Percentiles rank a stretch among this genome's conserved stretches.
Conservation (phyloP, 192 early-diverging fungal genomes). For the Chytriomyces confervae region DNA sequence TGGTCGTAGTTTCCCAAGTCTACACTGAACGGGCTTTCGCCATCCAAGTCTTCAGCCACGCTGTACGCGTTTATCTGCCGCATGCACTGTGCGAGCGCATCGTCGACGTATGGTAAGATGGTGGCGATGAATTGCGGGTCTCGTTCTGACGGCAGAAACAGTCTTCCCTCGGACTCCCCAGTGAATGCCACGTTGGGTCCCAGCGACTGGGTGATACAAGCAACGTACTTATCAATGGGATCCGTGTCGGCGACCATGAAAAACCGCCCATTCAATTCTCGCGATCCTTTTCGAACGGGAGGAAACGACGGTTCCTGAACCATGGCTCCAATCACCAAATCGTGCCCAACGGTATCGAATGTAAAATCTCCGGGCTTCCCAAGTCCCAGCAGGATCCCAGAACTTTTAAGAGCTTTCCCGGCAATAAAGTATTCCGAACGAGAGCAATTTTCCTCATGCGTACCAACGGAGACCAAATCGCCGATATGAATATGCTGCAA, state of each 20-base stretch:
- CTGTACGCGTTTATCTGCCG: not conserved
- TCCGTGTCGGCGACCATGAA: constrained; percentile 35
- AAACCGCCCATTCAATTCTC: constrained; percentile 22
- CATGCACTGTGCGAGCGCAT: constrained; percentile 25
- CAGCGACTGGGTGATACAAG: constrained; percentile 13
- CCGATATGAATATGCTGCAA: constrained; percentile 31
- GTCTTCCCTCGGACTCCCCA: constrained; percentile 7
- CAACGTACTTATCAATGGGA: constrained; percentile 29
- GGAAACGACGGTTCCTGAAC: constrained; percentile 29
- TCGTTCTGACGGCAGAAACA: not conserved
- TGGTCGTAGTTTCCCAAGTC: constrained; percentile 36
- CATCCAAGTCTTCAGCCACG: constrained; percentile 7
- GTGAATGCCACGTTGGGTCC: not conserved
- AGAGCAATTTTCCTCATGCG: not conserved
- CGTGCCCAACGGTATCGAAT: constrained; percentile 24
- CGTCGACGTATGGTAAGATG: constrained; percentile 27
- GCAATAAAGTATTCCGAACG: constrained; percentile 40
- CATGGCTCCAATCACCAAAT: constrained; percentile 23
- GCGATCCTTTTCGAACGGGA: constrained; percentile 26
- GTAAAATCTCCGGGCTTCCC: constrained; percentile 37
- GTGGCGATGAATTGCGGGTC: not conserved
- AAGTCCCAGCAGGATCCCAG: constrained; percentile 28
- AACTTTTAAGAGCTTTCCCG: constrained; percentile 24
- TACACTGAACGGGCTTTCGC: constrained; percentile 15
- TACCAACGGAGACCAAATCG: not conserved